Percentiles rank a stretch among this genome's conserved stretches.
Evolutionary conservation across 1,284 basidiomycete genomes (phyloP).

Genomic region (Moesziomyces sp.): DNA sequence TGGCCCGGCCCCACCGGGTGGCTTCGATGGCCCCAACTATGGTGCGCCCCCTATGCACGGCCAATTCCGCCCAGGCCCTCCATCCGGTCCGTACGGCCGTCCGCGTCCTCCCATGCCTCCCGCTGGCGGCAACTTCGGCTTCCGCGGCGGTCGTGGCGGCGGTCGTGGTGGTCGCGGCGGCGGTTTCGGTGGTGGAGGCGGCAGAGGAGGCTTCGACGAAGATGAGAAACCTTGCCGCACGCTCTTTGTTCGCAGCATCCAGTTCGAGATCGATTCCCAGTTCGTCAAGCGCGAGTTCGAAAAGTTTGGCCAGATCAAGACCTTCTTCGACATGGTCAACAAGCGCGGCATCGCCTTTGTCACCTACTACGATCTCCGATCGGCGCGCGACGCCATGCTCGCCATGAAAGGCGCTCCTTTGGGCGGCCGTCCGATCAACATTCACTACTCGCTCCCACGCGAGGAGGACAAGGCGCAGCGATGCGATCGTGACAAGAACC

Average conservation of each 20-base stretch:
- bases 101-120: constrained; percentile 14
- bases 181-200: constrained; percentile 27
- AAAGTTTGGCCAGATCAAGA: constrained; percentile 92
- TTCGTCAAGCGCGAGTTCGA: constrained; percentile 80
- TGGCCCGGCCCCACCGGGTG: constrained; percentile 9
- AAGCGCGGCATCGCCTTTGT: constrained; percentile 97
- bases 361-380: constrained; percentile 90
- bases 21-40: constrained; percentile 18
- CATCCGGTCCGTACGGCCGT: constrained; percentile 18
- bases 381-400: constrained; percentile 88
- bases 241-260: constrained; percentile 89
- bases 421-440: constrained; percentile 80
- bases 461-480: constrained; percentile 79
- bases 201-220: constrained; percentile 40
- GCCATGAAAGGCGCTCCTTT: constrained; percentile 70
- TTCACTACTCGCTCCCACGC: constrained; percentile 93
- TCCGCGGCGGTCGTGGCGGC: constrained; percentile 20
- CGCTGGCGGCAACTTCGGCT: not conserved
- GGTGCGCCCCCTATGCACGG: constrained; percentile 13
- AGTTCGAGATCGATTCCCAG: constrained; percentile 36
- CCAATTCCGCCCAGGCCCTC: constrained; percentile 16
- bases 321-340: constrained; percentile 92
- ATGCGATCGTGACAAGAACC: constrained; percentile 86
- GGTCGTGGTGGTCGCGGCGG: constrained; percentile 21
- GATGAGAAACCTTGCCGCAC: constrained; percentile 93